Conservation (phyloP, 257 asterid genomes). For the Primulina tabacum region DNA sequence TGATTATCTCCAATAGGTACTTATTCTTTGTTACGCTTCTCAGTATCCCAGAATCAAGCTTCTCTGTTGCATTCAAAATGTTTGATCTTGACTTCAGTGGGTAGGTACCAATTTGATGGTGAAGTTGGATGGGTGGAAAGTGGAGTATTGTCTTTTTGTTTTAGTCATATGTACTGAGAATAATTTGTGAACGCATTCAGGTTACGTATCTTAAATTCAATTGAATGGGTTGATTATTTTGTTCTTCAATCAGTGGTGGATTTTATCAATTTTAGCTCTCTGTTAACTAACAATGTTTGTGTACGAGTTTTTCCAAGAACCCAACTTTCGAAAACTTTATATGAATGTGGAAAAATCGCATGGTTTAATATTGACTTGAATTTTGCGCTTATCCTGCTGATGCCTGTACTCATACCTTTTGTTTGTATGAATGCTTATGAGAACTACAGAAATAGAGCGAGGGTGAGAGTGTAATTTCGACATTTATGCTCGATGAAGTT, state of each 20-base stretch:
- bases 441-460: background rate
- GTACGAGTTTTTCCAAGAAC: background rate
- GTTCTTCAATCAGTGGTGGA: too few species aligned
- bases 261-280: too few species aligned
- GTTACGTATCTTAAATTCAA: too few species aligned
- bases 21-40: constrained; percentile 85
- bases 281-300: too few species aligned
- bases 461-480: background rate
- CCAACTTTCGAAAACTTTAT: background rate
- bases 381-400: background rate
- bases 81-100: constrained; percentile 79
- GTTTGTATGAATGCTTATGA: background rate
- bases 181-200: too few species aligned
- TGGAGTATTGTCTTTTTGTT: background rate
- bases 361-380: background rate
- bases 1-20: constrained; percentile 55
- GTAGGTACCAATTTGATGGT: constrained; percentile 43
- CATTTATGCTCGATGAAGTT: background rate
- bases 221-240: too few species aligned
- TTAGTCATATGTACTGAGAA: too few species aligned
- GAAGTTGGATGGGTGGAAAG: constrained; percentile 15
- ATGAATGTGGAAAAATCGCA: background rate
- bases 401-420: background rate
- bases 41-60: constrained; percentile 89
- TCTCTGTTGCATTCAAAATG: constrained; percentile 91